Percentiles rank a stretch among this genome's conserved stretches.
Evolutionary conservation across 176 grass and related monocot genomes (phyloP).

Genomic region (maize (Zea mays)): DNA sequence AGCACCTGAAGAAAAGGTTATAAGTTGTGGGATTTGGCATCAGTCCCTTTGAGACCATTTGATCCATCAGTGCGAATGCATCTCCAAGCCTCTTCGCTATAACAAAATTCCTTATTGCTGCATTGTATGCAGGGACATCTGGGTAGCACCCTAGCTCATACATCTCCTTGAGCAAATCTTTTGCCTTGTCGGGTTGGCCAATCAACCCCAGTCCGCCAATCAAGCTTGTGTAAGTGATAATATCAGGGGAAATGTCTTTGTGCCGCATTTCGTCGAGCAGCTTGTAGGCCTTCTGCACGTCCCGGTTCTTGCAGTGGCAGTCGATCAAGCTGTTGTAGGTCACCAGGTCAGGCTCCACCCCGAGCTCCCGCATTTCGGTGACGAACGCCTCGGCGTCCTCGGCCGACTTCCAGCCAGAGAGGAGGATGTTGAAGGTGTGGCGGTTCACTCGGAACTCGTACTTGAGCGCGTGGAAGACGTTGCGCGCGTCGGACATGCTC

Average conservation of each 20-base stretch:
- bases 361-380: constrained; percentile 67
- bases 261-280: constrained; percentile 77
- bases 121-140: constrained; percentile 71
- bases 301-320: constrained; percentile 73
- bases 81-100: constrained; percentile 84
- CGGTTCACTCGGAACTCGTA: constrained; percentile 73
- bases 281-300: constrained; percentile 62
- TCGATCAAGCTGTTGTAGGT: constrained; percentile 87
- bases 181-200: constrained; percentile 87
- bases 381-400: constrained; percentile 86
- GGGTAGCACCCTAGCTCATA: constrained; percentile 69
- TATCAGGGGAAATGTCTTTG: constrained; percentile 62
- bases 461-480: constrained; percentile 85
- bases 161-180: constrained; percentile 76
- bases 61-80: constrained; percentile 73
- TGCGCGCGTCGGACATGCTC: constrained; percentile 81
- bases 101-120: constrained; percentile 69
- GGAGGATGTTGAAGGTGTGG: constrained; percentile 82
- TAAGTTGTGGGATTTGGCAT: constrained; percentile 80
- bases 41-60: constrained; percentile 64
- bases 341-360: constrained; percentile 68
- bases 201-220: constrained; percentile 80
- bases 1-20: constrained; percentile 87
- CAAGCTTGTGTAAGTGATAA: constrained; percentile 78
- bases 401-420: constrained; percentile 82